phyloP scores from a whole-genome alignment of 805 yeast genomes.

The Barnettozyma californica region DNA sequence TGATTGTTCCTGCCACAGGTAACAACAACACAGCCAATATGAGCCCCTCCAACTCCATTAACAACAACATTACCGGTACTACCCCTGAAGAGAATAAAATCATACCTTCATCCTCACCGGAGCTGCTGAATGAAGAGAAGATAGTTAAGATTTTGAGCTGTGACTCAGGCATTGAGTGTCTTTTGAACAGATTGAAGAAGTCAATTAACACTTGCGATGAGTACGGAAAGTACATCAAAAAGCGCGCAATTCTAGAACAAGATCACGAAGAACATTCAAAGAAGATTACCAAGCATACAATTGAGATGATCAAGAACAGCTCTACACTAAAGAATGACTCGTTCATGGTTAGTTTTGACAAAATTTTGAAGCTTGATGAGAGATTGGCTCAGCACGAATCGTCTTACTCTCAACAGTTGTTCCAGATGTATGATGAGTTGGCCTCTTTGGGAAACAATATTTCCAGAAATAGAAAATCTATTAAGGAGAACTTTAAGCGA shows the following conservation, averaged over 20 bases:
- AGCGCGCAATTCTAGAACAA: constrained; percentile 72
- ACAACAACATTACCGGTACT: neutral
- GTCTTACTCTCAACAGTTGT: constrained; percentile 73
- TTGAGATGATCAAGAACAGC: constrained; percentile 41
- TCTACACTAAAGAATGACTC: constrained; percentile 53
- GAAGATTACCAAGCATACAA: constrained; percentile 58
- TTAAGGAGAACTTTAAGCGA: constrained; percentile 77
- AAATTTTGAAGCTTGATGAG: constrained; percentile 73
- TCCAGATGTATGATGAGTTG: constrained; percentile 82
- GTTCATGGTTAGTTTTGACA: constrained; percentile 59
- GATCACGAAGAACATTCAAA: constrained; percentile 71
- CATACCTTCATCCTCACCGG: constrained; percentile 27
- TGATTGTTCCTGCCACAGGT: neutral
- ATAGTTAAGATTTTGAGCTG: constrained; percentile 50
- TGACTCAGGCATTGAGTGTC: constrained; percentile 73
- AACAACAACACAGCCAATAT: constrained; percentile 1
- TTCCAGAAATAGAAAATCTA: constrained; percentile 63
- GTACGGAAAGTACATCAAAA: constrained; percentile 69
- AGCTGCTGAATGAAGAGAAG: constrained; percentile 44
- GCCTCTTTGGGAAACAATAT: constrained; percentile 64
- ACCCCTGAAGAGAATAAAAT: constrained; percentile 6
- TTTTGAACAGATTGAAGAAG: constrained; percentile 71
- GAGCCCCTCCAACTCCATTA: constrained; percentile 7
- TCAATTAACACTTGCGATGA: constrained; percentile 82
- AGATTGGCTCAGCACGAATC: constrained; percentile 64